Evolutionary conservation across 2,329 filamentous ascomycete genomes (phyloP).

Genomic region (Xylaria sp.): DNA sequence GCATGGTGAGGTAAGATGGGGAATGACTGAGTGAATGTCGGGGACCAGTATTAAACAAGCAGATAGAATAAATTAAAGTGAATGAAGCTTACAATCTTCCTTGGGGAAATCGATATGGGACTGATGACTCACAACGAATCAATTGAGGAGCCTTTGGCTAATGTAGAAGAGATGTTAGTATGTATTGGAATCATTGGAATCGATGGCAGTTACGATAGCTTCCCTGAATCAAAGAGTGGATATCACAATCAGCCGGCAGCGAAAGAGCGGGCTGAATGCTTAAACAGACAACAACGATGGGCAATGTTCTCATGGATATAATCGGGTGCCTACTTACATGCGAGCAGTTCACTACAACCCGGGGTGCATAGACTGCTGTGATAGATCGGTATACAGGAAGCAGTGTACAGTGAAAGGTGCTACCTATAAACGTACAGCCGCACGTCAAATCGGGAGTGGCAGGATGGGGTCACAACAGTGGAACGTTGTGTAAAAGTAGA

Average conservation of each 20-base stretch:
- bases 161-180: background rate
- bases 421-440: constrained; percentile 7
- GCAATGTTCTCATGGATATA: background rate
- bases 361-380: background rate
- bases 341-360: background rate
- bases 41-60: background rate
- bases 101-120: too few species aligned
- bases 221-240: background rate
- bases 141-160: background rate
- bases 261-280: background rate
- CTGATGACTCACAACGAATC: background rate
- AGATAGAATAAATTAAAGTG: background rate
- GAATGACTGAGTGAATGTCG: background rate
- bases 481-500: too few species aligned
- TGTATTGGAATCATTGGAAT: too few species aligned
- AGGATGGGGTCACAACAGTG: background rate
- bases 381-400: background rate
- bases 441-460: background rate
- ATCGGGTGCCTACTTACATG: constrained; percentile 1
- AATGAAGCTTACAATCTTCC: background rate
- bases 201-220: background rate
- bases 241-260: background rate
- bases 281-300: background rate
- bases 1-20: background rate
- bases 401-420: background rate